Evolutionary conservation across 2,329 filamentous ascomycete genomes (phyloP), one percentile per base, ranked within the genome.

Genomic region (Xylaria sp.): DNA sequence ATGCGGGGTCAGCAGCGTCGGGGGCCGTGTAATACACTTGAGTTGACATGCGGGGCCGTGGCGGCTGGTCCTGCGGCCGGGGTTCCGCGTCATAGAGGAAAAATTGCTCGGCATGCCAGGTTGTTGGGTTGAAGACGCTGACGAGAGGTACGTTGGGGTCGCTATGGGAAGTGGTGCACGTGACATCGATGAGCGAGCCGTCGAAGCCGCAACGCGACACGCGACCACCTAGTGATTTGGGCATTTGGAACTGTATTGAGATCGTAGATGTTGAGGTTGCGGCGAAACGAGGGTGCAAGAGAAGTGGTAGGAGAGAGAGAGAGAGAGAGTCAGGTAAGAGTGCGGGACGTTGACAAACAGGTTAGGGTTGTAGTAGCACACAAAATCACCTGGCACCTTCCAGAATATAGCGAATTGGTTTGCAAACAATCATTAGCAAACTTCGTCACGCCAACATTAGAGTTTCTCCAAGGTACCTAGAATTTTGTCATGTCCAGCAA

Each of bases 21-120:
- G 61, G 28, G 23, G 51, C 61, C 61, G 61, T 64, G 52, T 64
- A 64, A 28, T 64, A 64, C 23, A 64, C 20, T 51, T 64, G 61
- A 44, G 50, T 51, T 15, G 61, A 64, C 9, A 34, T 15, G 61
- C 61, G 61, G 7, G 61, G 61, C 6, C 61, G 61, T 25, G 61
- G 61, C 32, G 32, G 13, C 18, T 55, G 28, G 8, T 37, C n/a
- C 52, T 54, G 41, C 41, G 12, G 13, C 5, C 15, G 41, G 13
- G 12, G 6, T 13, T 13, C 2, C 41, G 12, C 1, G 12, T 44
- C 3, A 18, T 15, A 1, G 1, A 44, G 2, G 15, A 4, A 44
- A 13, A 18, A 18, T 13, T 44, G 12, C 3, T 44, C 15, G 1
- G 12, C 1, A 3, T 44, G 41, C 41, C 41, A 44, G 12, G 13